Percentiles rank a stretch among this genome's conserved stretches.
Evolutionary conservation across 78 protist species (phyloP).

Genomic region (Chrysochromulina tobinii): DNA sequence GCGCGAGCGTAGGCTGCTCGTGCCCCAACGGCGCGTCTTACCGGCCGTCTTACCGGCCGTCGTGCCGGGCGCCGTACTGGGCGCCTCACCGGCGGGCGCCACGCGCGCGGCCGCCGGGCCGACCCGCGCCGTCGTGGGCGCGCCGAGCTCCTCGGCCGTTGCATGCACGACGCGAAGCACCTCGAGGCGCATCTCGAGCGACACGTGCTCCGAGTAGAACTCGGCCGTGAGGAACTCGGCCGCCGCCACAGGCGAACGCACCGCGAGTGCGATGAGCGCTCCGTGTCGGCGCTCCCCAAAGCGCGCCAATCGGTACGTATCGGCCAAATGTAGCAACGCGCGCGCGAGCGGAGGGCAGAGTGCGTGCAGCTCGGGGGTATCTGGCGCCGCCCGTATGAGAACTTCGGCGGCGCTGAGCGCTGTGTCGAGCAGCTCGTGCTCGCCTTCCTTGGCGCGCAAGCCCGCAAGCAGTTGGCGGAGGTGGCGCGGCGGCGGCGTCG

Average conservation of each 20-base stretch:
- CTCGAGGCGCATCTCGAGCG: slow-evolving; percentile 5
- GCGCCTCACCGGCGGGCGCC: too few species aligned
- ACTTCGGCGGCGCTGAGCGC: not conserved
- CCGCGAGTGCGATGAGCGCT: not conserved
- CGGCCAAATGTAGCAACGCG: not conserved
- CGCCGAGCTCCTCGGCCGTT: not conserved
- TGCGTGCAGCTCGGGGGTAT: not conserved
- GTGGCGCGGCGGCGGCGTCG: not conserved
- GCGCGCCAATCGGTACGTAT: not conserved
- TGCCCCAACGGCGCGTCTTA: too few species aligned
- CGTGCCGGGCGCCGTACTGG: too few species aligned
- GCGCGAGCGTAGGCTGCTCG: not conserved
- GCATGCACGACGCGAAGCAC: not conserved
- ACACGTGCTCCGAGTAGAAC: not conserved
- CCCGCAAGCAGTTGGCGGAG: slow-evolving; percentile 11
- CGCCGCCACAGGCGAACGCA: not conserved
- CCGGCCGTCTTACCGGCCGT: too few species aligned
- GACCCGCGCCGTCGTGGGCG: not conserved
- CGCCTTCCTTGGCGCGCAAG: not conserved
- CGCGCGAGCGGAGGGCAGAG: not conserved
- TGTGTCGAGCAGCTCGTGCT: not conserved
- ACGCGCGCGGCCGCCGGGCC: too few species aligned
- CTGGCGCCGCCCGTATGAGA: not conserved
- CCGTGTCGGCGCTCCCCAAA: not conserved
- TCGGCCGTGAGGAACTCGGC: not conserved